Conservation (phyloP, 2,329 filamentous ascomycete genomes). For the Stachybotrys elegans region DNA sequence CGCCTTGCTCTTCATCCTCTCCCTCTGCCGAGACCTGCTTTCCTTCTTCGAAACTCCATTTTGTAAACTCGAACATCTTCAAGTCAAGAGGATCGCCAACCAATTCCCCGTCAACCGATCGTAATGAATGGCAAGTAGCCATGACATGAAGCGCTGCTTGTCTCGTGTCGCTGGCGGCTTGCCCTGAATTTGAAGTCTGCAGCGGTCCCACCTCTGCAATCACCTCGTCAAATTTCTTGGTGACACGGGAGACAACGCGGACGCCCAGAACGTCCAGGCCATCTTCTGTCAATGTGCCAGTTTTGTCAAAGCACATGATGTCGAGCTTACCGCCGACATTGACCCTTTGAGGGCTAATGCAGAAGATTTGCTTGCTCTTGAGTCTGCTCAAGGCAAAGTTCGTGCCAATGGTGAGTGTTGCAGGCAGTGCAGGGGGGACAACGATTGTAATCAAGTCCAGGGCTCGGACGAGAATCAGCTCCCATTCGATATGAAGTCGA, state of each 20-base stretch:
- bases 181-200: constrained; percentile 36
- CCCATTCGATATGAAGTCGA: constrained; percentile 75
- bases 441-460: constrained; percentile 97
- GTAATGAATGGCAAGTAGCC: constrained; percentile 93
- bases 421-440: constrained; percentile 88
- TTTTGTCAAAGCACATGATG: constrained; percentile 97
- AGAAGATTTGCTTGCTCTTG: constrained; percentile 89
- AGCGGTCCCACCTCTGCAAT: constrained; percentile 60
- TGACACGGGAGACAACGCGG: constrained; percentile 63
- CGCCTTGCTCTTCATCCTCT: constrained; percentile 69
- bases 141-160: constrained; percentile 80
- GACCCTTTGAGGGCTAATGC: constrained; percentile 93
- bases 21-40: constrained; percentile 59
- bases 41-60: constrained; percentile 89
- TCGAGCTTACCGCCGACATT: constrained; percentile 96
- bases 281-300: constrained; percentile 95
- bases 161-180: constrained; percentile 26
- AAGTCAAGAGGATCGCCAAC: constrained; percentile 91
- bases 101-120: constrained; percentile 80
- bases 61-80: constrained; percentile 98
- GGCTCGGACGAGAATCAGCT: constrained; percentile 85
- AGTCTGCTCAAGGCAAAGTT: constrained; percentile 88
- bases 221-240: constrained; percentile 67
- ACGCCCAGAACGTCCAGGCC: constrained; percentile 90
- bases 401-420: constrained; percentile 91